Base-by-base conservation (phyloP, 805 yeast genomes). In the Nakazawaea anatomiae region DNA sequence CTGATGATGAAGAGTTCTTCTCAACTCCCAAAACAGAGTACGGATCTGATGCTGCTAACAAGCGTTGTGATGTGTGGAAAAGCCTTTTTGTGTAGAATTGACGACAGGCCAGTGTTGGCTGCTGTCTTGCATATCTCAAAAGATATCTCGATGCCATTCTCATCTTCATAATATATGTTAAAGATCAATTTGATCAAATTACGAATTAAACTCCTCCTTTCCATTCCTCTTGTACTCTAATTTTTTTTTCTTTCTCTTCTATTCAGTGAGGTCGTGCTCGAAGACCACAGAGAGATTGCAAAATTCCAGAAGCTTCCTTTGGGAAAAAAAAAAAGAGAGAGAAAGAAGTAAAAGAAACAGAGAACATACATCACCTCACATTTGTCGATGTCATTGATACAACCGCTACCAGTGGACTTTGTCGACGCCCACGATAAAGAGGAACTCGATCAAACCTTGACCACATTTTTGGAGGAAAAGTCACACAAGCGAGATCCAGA, bases 1-100 rank as follows among this genome's bases (percentile, higher is more conserved):
- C 95, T n/a, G 88, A 77, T 6, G 84, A 71, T 11, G 84, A 76
- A 0, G 99, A 94, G 48, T 64, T 65, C 54, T 78, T 79, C 30
- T 77, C 79, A 31, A 94, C 88, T 4, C 98, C 98, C 42, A 94
- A 71, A 0, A 83, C 79, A 54, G 81, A 75, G 68, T 94, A 94
- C 0, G 99, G 99, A 63, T 94, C 96, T 40, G 25, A 18, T 18
- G 73, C 70, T 25, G 70, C 57, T 11, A 61, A 60, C 2, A 54
- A 39, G 7, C 55, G 47, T 4, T 56, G 49, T 1, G 79, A 62
- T 1, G 76, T 57, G 55, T 80, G 87, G 63, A 82, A 82, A 8
- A 39, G 47, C 52, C 68, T 57, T 39, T 11, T 44, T 44, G 36
- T 27, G 60, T 63, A 63, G 62, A 12, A 11, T 6, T 18, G n/a